Base-by-base conservation (phyloP, 140 eudicot species). In the Anethum foeniculum region DNA sequence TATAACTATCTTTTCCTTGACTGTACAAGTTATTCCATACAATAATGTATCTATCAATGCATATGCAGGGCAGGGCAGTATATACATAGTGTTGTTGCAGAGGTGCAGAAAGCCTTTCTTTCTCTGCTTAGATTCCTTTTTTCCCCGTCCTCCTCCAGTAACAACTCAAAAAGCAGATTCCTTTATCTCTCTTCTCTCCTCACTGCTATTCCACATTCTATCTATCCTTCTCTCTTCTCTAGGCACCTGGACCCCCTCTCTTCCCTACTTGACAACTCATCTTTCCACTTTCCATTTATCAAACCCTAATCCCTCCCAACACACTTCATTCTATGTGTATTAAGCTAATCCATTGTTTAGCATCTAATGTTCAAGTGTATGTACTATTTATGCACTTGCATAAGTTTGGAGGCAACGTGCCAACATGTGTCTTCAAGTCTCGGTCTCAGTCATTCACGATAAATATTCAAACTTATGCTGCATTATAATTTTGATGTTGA, bases 161-260 rank as follows among this genome's bases (percentile, higher is more conserved):
- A 13, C 43, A 67, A 67, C 74, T 67, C 43, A 67, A 28, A n/a
- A 67, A 67, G 74, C 74, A 67, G 74, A 67, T 67, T 67, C 74
- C 74, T 62, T 32, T 7, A 39, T 28, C 19, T 28, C 72, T 65
- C 72, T 3, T 36, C 14, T 39, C 72, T 65, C 72, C 11, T 34
- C 12, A 9, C 71, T 62, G 71, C 71, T n/a, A 25, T 62, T 65
- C 41, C 73, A 28, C 41, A 67, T 67, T 67, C 73, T 67, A 25
- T 64, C 71, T 12, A 28, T 67, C 73, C 73, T 39, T 67, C 73
- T 67, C 73, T 67, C 41, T 67, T 67, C 73, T 67, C 73, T 67
- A 67, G 73, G 73, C 73, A 30, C 73, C 41, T 67, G 73, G 73
- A 67, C 73, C 73, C 73, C 73, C 39, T n/a, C 68, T 23, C 68